Conservation (phyloP, 345 rosid species). For the Syzygium aqueum region DNA sequence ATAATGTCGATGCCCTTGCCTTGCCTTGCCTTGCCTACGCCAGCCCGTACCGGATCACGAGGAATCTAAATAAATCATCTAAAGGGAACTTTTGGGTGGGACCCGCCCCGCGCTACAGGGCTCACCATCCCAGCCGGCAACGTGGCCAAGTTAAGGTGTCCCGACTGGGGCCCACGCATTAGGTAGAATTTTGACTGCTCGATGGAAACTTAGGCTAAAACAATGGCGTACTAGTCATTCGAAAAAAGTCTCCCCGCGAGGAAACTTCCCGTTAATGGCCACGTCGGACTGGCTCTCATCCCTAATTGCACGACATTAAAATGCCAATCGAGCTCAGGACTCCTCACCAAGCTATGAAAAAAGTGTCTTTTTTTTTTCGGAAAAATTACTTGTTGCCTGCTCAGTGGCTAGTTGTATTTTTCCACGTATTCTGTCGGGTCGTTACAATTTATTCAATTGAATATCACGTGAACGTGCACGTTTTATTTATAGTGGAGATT, state of each 20-base stretch:
- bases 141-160: background rate
- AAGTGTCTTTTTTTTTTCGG: background rate
- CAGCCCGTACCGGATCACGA: background rate
- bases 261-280: background rate
- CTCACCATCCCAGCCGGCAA: background rate
- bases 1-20: background rate
- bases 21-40: background rate
- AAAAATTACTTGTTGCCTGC: background rate
- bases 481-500: background rate
- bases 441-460: background rate
- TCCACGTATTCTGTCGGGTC: background rate
- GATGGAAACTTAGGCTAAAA: background rate
- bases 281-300: background rate
- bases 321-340: background rate
- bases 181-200: background rate
- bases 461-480: rapidly evolving
- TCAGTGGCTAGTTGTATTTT: background rate
- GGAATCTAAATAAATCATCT: background rate
- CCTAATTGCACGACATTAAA: background rate
- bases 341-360: background rate
- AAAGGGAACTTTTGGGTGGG: background rate
- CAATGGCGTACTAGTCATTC: background rate
- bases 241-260: background rate
- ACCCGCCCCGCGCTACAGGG: background rate
- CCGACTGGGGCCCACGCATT: background rate